Evolutionary conservation across 78 protist species (phyloP), one percentile per base, ranked within the genome.

Genomic region (Isochrysis galbana): DNA sequence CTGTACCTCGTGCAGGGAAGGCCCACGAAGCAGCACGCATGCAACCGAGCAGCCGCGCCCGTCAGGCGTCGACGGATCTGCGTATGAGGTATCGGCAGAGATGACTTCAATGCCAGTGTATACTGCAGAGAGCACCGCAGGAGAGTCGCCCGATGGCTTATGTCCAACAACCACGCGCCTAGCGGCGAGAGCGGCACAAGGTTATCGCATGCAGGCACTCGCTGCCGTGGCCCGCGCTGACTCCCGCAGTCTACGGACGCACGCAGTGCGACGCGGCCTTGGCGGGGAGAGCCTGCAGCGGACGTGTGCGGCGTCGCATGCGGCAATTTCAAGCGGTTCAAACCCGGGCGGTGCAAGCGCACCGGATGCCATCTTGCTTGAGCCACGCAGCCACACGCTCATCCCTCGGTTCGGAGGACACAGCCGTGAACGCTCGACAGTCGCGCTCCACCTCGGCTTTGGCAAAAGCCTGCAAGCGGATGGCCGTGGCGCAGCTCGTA

Each of bases 111-210:
- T 25, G 54, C 83, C 83, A 22, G 48, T 32, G 69, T 23, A 10
- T 22, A 26, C 25, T 2, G 51, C 32, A 4, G 42, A 34, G 42
- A 26, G 41, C 41, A 88, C 22, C 36, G 45, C 38, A 38, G 93
- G 87, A 3, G 54, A 44, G 77, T 90, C 93, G 86, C 87, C 86
- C 41, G n/a, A 25, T 38, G 93, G 93, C 88, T 90, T 90, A 87
- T 90, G 93, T 11, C 93, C 93, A 38, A 39, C 36, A 22, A 22
- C 34, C 55, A 90, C 93, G 34, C 86, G 89, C 29, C 83, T 17
- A 29, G 42, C 72, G 86, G 23, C 26, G 17, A 3, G 23, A 3
- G 26, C 4, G 69, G 11, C n/a, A n/a, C n/a, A n/a, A n/a, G n/a
- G n/a, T n/a, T n/a, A n/a, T n/a, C n/a, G n/a, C n/a, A n/a, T n/a